phyloP scores from a whole-genome alignment of 2,329 filamentous ascomycete genomes.

The Capronia americana region DNA sequence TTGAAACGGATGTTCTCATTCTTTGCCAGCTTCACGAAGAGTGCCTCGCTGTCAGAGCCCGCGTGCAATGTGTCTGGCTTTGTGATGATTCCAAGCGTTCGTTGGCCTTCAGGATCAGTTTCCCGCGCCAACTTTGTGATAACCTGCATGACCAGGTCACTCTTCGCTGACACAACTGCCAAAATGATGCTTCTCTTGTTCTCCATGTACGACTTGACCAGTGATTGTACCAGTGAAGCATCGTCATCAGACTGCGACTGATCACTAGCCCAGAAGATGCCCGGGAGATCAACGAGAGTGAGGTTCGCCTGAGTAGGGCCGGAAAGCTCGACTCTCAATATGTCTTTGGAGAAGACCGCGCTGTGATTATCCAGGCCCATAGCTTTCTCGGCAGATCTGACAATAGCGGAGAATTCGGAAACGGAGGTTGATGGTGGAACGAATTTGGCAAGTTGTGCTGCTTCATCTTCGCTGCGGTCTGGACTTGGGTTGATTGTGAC shows the following conservation, averaged over 20 bases:
- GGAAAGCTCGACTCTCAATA: conserved; percentile 65
- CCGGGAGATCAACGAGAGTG: conserved; percentile 68
- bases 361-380: conserved; percentile 56
- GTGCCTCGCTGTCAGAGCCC: conserved; percentile 42
- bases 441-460: conserved; percentile 31
- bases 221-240: conserved; percentile 58
- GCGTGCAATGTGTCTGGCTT: conserved; percentile 45
- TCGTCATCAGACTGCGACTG: conserved; percentile 61
- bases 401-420: conserved; percentile 55
- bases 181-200: conserved; percentile 65
- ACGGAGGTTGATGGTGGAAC: conserved; percentile 41
- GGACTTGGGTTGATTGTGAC: conserved; percentile 52
- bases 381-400: conserved; percentile 57
- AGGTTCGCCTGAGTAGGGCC: conserved; percentile 66
- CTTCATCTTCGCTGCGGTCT: conserved; percentile 39
- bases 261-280: conserved; percentile 62
- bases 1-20: conserved; percentile 46
- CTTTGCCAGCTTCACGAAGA: conserved; percentile 39
- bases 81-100: conserved; percentile 49
- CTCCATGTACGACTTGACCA: conserved; percentile 61
- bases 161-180: conserved; percentile 59
- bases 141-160: conserved; percentile 63
- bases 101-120: conserved; percentile 43
- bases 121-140: conserved; percentile 58
- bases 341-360: conserved; percentile 55